Evolutionary conservation across 768 basidiomycete genomes (phyloP).

Genomic region (Psilocybe cubensis): DNA sequence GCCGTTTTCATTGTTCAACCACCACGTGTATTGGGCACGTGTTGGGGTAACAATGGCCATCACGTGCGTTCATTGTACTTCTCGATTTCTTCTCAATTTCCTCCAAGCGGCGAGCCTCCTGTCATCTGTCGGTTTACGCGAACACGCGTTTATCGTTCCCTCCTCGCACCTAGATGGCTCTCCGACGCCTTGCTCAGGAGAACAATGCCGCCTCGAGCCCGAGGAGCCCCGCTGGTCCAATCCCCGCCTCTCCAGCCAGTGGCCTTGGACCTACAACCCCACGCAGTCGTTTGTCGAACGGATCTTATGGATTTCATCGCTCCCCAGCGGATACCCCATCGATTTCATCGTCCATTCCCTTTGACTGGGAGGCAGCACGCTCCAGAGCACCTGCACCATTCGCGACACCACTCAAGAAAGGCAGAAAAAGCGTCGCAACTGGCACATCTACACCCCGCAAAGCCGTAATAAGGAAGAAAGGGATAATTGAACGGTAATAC

Average conservation of each 20-base stretch:
- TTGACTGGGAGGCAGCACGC: slow-evolving; percentile 89
- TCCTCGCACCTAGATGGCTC: slow-evolving; percentile 40
- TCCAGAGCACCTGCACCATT: slow-evolving; percentile 73
- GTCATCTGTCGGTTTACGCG: slow-evolving; percentile 13
- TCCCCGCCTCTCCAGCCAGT: slow-evolving; percentile 35
- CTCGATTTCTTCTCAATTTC: slow-evolving; percentile 2
- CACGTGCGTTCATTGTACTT: slow-evolving; percentile 30
- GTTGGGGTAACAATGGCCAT: slow-evolving; percentile 23
- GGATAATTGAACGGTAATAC: slow-evolving; percentile 62
- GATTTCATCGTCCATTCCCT: slow-evolving; percentile 74
- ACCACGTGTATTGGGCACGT: slow-evolving; percentile 44
- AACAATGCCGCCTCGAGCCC: slow-evolving; percentile 49
- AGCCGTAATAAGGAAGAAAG: slow-evolving; percentile 65
- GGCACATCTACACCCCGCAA: slow-evolving; percentile 42
- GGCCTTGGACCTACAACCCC: slow-evolving; percentile 42
- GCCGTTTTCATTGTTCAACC: slow-evolving; percentile 51
- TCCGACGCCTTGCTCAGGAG: slow-evolving; percentile 62
- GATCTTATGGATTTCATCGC: slow-evolving; percentile 55
- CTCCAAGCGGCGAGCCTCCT: slow-evolving; percentile 5
- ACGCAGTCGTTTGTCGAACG: slow-evolving; percentile 36
- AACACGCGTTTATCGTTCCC: slow-evolving; percentile 16
- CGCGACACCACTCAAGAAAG: slow-evolving; percentile 56
- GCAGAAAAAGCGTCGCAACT: slow-evolving; percentile 42
- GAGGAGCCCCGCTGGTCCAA: slow-evolving; percentile 27
- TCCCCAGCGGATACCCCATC: slow-evolving; percentile 73